Percentiles rank a stretch among this genome's conserved stretches.
These are phyloP conservation scores for Beta corolliflora DNA, from an alignment of 179 eudicot genomes.

Conservation along the genomic window DNA sequence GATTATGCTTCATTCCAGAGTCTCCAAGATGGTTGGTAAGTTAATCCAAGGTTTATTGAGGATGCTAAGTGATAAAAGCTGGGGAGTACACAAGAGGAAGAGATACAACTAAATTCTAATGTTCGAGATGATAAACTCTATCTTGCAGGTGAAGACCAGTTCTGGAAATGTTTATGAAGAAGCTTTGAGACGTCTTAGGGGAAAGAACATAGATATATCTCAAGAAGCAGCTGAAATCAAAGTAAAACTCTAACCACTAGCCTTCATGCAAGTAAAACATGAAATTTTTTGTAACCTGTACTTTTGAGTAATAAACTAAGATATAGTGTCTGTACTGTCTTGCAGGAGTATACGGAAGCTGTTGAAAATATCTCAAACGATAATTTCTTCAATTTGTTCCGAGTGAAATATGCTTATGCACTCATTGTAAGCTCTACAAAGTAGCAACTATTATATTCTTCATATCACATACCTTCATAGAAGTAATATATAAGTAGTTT, in stretches of 20 bases:
- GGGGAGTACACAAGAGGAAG: background rate
- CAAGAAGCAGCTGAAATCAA: constrained; percentile 44
- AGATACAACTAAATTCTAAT: background rate
- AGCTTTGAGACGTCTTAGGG: constrained; percentile 39
- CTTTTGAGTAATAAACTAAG: background rate
- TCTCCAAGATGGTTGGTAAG: constrained; percentile 62
- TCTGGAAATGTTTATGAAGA: constrained; percentile 24
- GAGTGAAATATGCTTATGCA: constrained; percentile 34
- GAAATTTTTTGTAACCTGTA: too few species aligned
- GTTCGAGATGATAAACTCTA: background rate
- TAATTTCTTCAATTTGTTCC: constrained; percentile 31
- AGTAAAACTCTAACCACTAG: constrained; percentile 9
- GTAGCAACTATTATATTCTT: too few species aligned
- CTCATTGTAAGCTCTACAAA: constrained; percentile 26
- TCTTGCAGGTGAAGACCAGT: constrained; percentile 33
- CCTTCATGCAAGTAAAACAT: background rate
- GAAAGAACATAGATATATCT: constrained; percentile 37
- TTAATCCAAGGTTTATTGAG: background rate
- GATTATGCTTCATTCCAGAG: constrained; percentile 53
- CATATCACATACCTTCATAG: too few species aligned
- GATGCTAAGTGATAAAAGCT: background rate
- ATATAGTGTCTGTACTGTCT: constrained; percentile 1
- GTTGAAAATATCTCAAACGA: constrained; percentile 15
- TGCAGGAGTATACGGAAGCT: constrained; percentile 27
- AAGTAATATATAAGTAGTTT: too few species aligned